phyloP scores from a whole-genome alignment of 306 rosid species.

The Calophaca sinica region DNA sequence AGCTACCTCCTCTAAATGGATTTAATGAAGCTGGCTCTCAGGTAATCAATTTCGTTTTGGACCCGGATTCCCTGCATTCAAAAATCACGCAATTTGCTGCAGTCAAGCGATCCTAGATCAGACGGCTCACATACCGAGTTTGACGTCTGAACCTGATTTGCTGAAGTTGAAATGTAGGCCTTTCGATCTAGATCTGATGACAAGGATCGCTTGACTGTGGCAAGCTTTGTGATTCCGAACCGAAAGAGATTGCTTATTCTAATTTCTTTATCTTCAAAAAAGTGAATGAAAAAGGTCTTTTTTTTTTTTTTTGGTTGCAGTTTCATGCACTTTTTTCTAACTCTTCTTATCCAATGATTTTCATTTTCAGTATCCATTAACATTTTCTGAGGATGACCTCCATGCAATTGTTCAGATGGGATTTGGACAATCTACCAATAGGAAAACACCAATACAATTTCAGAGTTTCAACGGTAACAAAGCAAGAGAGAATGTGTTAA shows the following conservation, averaged over 20 bases:
- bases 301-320: background rate
- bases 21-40: constrained; percentile 55
- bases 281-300: background rate
- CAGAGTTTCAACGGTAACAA: constrained; percentile 67
- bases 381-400: constrained; percentile 83
- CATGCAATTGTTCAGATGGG: constrained; percentile 92
- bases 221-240: no score
- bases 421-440: constrained; percentile 63
- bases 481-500: constrained; percentile 6
- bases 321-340: constrained; percentile 32
- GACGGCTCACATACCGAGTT: no score
- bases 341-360: constrained; percentile 23
- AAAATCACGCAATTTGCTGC: background rate
- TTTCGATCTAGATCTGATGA: no score
- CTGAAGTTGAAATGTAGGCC: no score
- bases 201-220: no score
- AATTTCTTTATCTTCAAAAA: background rate
- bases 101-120: no score
- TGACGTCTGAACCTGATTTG: no score
- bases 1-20: constrained; percentile 60
- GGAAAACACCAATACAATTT: constrained; percentile 57
- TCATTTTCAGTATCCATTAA: constrained; percentile 60
- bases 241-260: no score
- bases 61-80: no score
- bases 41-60: no score